Evolutionary conservation across 768 basidiomycete genomes (phyloP).

Genomic region (Kwoniella dejecticola): DNA sequence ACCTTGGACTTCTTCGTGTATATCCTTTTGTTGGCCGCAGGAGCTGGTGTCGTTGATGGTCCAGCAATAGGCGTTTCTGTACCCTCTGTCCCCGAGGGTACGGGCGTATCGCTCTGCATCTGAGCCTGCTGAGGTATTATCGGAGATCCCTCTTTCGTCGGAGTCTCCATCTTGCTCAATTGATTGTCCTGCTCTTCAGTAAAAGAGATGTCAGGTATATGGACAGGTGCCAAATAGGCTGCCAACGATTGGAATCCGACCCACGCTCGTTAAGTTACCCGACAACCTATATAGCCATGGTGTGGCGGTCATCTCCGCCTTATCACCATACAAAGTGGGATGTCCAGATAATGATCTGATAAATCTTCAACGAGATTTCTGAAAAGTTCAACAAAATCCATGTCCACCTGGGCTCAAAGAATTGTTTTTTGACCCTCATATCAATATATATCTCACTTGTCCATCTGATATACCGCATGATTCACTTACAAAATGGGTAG

Average conservation of each 20-base stretch:
- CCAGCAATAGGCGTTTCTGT: slow-evolving; percentile 24
- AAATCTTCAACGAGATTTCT: background rate
- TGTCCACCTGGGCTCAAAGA: background rate
- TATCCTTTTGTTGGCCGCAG: slow-evolving; percentile 10
- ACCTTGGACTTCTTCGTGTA: slow-evolving; percentile 34
- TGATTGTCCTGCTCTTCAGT: too few relatives aligned
- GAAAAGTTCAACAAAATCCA: background rate
- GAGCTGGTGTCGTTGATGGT: slow-evolving; percentile 19
- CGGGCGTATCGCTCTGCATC: slow-evolving; percentile 17
- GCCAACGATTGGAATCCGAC: too few relatives aligned
- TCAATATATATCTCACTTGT: too few relatives aligned
- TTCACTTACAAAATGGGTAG: slow-evolving; percentile 43
- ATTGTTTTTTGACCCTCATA: background rate
- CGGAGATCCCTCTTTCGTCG: slow-evolving; percentile 26
- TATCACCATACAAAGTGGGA: background rate
- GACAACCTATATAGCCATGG: too few relatives aligned
- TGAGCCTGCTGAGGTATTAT: background rate
- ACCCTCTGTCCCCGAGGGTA: slow-evolving; percentile 4
- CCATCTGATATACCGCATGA: too few relatives aligned
- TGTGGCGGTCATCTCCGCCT: slow-evolving; percentile 2
- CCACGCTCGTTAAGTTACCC: too few relatives aligned
- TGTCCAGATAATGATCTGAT: background rate
- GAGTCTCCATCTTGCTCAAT: slow-evolving; percentile 12
- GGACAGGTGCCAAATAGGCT: too few relatives aligned
- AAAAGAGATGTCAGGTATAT: too few relatives aligned